Evolutionary conservation across 2,329 filamentous ascomycete species (phyloP).

Genomic region (Talaromyces verruculosus): DNA sequence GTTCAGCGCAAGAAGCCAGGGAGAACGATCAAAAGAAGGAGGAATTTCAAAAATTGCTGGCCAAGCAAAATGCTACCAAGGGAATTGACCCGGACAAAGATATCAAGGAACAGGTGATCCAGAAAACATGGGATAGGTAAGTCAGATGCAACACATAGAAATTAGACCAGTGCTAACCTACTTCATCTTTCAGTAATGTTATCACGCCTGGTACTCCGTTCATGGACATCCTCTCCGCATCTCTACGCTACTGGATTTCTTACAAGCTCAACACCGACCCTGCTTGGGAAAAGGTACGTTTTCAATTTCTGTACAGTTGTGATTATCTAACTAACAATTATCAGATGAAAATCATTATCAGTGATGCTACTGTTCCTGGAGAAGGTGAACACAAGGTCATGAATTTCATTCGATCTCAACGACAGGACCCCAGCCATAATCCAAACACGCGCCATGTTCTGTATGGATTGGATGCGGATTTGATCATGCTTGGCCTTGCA

Average conservation of each 20-base stretch:
- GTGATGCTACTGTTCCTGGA: conserved; percentile 93
- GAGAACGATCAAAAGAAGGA: conserved; percentile 91
- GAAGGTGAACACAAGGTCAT: conserved; percentile 99
- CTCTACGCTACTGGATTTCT: conserved; percentile 92
- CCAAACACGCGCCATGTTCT: conserved; percentile 98
- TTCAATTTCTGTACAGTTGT: not conserved
- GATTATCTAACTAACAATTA: conserved; percentile 26
- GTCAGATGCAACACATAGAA: not conserved
- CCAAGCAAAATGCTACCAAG: conserved; percentile 68
- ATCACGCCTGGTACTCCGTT: conserved; percentile 98
- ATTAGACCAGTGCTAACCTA: not conserved
- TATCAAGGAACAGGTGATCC: conserved; percentile 60
- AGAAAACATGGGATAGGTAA: conserved; percentile 80
- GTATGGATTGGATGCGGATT: conserved; percentile 93
- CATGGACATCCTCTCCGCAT: conserved; percentile 91
- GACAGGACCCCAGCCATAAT: conserved; percentile 84
- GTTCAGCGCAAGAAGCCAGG: conserved; percentile 87
- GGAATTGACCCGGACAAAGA: conserved; percentile 56
- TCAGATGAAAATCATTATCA: conserved; percentile 90
- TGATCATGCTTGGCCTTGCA: conserved; percentile 96
- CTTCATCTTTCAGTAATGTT: conserved; percentile 54
- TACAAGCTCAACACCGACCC: conserved; percentile 98
- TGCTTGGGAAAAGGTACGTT: conserved; percentile 73
- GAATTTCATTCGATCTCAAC: conserved; percentile 93
- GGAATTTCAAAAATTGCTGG: conserved; percentile 80